Base-by-base conservation (phyloP, 805 yeast genomes). In the Metschnikowia cerradonensis region DNA sequence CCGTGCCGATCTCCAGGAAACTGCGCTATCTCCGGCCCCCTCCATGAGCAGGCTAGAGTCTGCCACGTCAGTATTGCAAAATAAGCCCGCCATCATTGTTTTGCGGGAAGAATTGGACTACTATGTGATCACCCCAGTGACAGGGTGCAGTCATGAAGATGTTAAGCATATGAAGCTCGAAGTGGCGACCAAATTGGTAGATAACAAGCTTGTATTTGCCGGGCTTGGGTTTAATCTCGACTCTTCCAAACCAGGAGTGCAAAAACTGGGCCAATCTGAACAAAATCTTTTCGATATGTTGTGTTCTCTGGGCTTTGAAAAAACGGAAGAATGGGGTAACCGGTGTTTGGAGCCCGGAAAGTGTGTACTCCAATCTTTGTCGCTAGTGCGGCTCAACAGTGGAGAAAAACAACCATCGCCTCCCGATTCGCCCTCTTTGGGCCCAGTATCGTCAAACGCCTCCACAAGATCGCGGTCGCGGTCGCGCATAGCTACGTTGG, bases 231-330 rank as follows among this genome's bases (percentile, higher is more conserved):
- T 78, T 61, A 71, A 71, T 51, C 58, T 67, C 2, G 51, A 59
- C 26, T 44, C 60, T 30, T 62, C 65, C 2, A 55, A 62, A 2
- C 38, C 66, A 14, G 71, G 75, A 1, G 76, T 75, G 2, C 82
- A 80, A 57, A 73, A 72, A 34, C 67, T 87, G 53, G 91, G 90
- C 6, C 85, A 96, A 14, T 98, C 99, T 0, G 99, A 94, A 67
- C 92, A 88, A 67, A 98, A 92, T 67, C 76, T 94, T 42, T 79
- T 89, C 71, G 97, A 90, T 55, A 94, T 94, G 99, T 77, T 94
- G 49, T 90, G 97, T 61, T 78, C 92, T 0, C 85, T 96, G 0
- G 99, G 99, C 1, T 88, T 90, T 57, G 67, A 72, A 3, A 68
- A 78, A 11, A 73, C 74, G 19, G 89, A 87, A 31, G 60, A 67